Evolutionary conservation across 257 asterid species (phyloP).

Genomic region (Solanum boliviense): DNA sequence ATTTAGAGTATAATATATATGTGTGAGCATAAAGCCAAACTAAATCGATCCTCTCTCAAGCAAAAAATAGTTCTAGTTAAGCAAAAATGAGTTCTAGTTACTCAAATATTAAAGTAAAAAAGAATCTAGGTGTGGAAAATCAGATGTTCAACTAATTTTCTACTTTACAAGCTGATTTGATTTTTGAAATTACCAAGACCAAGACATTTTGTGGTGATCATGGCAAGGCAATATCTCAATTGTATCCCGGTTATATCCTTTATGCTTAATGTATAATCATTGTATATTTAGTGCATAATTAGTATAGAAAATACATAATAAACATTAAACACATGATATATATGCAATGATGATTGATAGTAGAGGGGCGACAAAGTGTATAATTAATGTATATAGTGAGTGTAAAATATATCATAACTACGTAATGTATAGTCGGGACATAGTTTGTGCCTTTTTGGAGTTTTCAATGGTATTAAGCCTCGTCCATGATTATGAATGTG

Average conservation of each 20-base stretch:
- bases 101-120: background rate
- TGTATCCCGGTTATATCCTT: background rate
- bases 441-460: too few species aligned
- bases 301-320: too few species aligned
- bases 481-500: too few species aligned
- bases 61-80: too few species aligned
- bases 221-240: background rate
- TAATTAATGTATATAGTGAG: background rate
- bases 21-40: too few species aligned
- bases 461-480: too few species aligned
- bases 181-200: background rate
- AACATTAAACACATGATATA: background rate
- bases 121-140: background rate
- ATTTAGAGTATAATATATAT: too few species aligned
- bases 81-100: background rate
- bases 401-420: too few species aligned
- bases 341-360: background rate
- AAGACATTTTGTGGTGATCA: background rate
- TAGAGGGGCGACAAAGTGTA: background rate
- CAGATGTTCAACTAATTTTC: background rate
- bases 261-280: background rate
- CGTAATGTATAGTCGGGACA: too few species aligned
- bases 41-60: too few species aligned
- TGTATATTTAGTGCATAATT: too few species aligned
- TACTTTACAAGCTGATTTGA: too few species aligned